Percentiles rank a stretch among this genome's conserved stretches.
These are phyloP conservation scores for Colletotrichum camelliae DNA, from an alignment of 2,329 filamentous ascomycete genomes.

Conservation along the genomic window DNA sequence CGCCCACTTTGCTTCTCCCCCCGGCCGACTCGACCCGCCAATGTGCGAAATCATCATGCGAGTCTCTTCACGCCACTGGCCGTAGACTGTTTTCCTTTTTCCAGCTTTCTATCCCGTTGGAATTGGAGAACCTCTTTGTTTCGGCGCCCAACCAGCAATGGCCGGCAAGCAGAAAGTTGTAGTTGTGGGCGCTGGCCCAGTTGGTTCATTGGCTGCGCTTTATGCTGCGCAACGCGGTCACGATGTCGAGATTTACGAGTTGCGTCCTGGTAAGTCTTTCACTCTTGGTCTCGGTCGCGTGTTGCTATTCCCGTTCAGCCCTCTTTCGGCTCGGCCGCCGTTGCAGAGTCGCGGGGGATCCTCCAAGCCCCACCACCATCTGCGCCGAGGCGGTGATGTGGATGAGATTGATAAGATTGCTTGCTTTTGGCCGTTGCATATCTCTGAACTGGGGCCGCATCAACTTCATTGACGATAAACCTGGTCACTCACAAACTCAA, in stretches of 20 bases:
- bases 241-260: slow-evolving; percentile 91
- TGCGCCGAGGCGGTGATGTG: not conserved
- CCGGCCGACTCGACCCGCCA: slow-evolving; percentile 8
- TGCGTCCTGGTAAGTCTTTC: slow-evolving; percentile 76
- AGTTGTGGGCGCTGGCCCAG: slow-evolving; percentile 90
- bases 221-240: slow-evolving; percentile 91
- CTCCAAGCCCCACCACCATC: not conserved
- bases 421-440: not conserved
- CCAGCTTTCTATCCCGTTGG: not conserved
- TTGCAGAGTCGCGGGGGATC: not conserved
- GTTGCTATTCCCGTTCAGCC: not conserved
- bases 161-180: slow-evolving; percentile 69
- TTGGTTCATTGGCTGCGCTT: slow-evolving; percentile 88
- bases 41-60: slow-evolving; percentile 8
- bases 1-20: not conserved
- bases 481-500: not conserved
- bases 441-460: not conserved
- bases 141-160: slow-evolving; percentile 29
- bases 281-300: not conserved
- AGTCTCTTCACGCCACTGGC: slow-evolving; percentile 1
- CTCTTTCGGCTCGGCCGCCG: not conserved
- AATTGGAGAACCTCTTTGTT: not conserved
- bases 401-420: not conserved
- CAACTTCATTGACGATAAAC: not conserved
- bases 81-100: not conserved